Evolutionary conservation across 2,329 filamentous ascomycete genomes (phyloP).

Genomic region (Pestalotiopsis sp.): DNA sequence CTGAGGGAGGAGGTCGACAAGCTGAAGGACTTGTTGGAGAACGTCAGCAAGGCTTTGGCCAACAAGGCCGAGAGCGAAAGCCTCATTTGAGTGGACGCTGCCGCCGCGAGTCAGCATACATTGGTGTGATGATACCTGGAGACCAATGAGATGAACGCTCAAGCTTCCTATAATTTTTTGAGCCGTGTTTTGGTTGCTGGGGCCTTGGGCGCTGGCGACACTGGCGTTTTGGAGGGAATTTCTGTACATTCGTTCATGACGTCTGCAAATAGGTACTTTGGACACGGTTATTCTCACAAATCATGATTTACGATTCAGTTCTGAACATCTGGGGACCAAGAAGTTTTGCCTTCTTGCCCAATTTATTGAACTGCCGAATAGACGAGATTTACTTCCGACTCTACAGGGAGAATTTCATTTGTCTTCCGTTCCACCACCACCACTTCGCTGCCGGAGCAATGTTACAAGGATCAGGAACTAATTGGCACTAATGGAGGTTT

Average conservation of each 20-base stretch:
- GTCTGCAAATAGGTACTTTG: not conserved
- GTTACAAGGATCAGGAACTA: not conserved
- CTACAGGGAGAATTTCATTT: no score
- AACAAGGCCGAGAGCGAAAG: conserved; percentile 18
- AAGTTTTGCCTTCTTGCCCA: no score
- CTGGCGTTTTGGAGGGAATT: not conserved
- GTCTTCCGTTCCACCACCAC: not conserved
- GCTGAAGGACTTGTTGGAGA: conserved; percentile 49
- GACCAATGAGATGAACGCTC: no score
- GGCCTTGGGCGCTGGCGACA: not conserved
- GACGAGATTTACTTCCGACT: no score
- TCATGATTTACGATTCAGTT: no score
- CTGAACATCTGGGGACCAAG: no score
- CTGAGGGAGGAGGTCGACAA: conserved; percentile 59
- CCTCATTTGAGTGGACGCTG: conserved; percentile 13
- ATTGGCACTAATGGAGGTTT: not conserved
- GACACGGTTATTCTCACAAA: no score
- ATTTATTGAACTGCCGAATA: no score
- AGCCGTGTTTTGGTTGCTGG: not conserved
- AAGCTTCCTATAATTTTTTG: not conserved
- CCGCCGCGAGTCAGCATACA: no score
- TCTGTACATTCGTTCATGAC: not conserved
- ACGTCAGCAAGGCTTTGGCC: conserved; percentile 20
- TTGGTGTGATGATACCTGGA: no score
- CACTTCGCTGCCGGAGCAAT: not conserved